Conservation (phyloP, 306 rosid genomes). For the Datisca glomerata region DNA sequence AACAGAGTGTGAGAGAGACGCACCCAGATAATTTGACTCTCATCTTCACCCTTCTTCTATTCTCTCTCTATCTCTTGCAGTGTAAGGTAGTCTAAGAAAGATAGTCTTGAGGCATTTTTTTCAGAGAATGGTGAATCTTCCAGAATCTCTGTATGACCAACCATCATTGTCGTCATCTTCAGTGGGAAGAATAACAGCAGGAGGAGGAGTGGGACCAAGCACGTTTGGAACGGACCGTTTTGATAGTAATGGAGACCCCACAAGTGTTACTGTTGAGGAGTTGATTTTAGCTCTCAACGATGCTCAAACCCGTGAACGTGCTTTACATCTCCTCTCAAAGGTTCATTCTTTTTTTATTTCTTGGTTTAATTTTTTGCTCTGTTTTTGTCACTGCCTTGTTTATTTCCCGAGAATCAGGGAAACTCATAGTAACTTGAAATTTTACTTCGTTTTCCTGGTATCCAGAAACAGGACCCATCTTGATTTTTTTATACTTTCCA, state of each 20-base stretch:
- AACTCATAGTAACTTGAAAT: too few species aligned
- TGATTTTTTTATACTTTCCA: too few species aligned
- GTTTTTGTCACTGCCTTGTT: too few species aligned
- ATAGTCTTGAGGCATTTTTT: background rate
- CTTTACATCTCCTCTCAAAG: constrained; percentile 18
- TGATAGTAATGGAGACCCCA: background rate
- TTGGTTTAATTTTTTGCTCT: too few species aligned
- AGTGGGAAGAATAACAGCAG: background rate
- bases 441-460: too few species aligned
- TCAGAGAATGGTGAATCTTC: constrained; percentile 7
- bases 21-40: too few species aligned
- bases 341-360: constrained; percentile 9
- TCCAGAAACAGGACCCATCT: too few species aligned
- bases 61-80: background rate
- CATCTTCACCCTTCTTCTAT: background rate
- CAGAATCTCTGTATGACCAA: constrained; percentile 5
- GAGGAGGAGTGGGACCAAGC: constrained; percentile 2
- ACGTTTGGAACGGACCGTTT: background rate
- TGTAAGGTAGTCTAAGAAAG: background rate
- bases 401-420: too few species aligned
- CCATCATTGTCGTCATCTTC: background rate
- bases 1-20: too few species aligned
- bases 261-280: background rate
- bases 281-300: constrained; percentile 13
- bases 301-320: constrained; percentile 13